These are phyloP conservation scores for Boletus subcaerulescens DNA, from an alignment of 768 basidiomycete species.

Conservation along the genomic window DNA sequence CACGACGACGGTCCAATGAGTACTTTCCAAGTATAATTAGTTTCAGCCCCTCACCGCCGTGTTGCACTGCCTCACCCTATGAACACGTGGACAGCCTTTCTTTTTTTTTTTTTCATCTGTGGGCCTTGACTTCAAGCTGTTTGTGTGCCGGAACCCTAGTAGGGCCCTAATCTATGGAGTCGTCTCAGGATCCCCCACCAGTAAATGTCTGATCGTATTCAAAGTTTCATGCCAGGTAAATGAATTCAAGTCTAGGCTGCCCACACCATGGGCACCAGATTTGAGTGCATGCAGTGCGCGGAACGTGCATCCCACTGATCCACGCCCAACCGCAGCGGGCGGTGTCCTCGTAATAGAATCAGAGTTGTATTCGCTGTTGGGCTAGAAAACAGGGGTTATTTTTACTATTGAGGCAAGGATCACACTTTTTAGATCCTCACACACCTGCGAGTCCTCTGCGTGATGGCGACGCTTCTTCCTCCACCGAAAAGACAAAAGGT, in stretches of 20 bases:
- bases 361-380: neutral
- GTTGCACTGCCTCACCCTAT: conserved; percentile 5
- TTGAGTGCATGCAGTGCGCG: no score
- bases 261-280: no score
- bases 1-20: neutral
- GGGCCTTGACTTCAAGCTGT: neutral
- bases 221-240: no score
- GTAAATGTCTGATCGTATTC: no score
- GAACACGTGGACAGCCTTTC: neutral
- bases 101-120: neutral
- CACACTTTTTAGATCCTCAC: neutral
- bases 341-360: no score
- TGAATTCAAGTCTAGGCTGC: no score
- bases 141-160: no score
- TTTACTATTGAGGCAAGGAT: conserved; percentile 2
- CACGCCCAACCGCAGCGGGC: no score
- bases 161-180: no score
- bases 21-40: neutral
- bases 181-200: no score
- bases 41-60: neutral
- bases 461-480: conserved; percentile 82
- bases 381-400: conserved; percentile 14
- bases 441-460: no score
- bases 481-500: conserved; percentile 87
- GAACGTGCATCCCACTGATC: no score